phyloP scores from a whole-genome alignment of 306 rosid species.

The Vigna trinervia region DNA sequence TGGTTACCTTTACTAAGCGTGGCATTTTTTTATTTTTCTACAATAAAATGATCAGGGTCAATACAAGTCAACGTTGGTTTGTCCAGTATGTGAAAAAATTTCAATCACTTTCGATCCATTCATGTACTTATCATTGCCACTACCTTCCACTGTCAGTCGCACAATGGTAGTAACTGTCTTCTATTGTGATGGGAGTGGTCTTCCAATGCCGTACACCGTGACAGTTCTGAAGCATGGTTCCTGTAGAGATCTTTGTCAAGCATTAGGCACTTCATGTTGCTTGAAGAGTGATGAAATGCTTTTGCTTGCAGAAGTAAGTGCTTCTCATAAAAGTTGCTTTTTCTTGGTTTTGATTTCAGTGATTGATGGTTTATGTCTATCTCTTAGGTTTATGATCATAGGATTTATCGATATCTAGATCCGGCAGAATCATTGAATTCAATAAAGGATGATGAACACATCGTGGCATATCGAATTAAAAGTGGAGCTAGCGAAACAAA shows the following conservation, averaged over 20 bases:
- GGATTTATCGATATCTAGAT: conserved; percentile 78
- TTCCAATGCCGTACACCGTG: conserved; percentile 91
- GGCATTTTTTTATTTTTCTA: conserved; percentile 28
- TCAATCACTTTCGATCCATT: conserved; percentile 98
- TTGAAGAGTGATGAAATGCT: conserved; percentile 89
- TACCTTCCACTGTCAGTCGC: conserved; percentile 90
- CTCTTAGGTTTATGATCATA: conserved; percentile 77
- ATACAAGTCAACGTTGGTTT: conserved; percentile 96
- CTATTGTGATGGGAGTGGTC: conserved; percentile 84
- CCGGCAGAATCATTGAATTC: conserved; percentile 71
- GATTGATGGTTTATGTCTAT: conserved; percentile 41
- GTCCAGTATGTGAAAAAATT: conserved; percentile 89
- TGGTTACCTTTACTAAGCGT: conserved; percentile 24
- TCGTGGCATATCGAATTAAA: conserved; percentile 88
- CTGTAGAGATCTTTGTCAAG: conserved; percentile 74
- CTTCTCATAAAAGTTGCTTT: conserved; percentile 32
- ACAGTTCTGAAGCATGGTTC: conserved; percentile 71
- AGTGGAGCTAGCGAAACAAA: conserved; percentile 60
- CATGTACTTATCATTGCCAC: conserved; percentile 96
- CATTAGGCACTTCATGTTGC: conserved; percentile 81
- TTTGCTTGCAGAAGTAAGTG: conserved; percentile 87
- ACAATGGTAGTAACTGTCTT: conserved; percentile 81
- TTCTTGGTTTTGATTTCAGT: conserved; percentile 28
- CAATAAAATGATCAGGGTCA: conserved; percentile 78
- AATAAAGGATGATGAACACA: conserved; percentile 87